Percentiles rank a stretch among this genome's conserved stretches.
phyloP scores from a whole-genome alignment of 495 filamentous ascomycete species.

The Hypoxylon cercidicola region DNA sequence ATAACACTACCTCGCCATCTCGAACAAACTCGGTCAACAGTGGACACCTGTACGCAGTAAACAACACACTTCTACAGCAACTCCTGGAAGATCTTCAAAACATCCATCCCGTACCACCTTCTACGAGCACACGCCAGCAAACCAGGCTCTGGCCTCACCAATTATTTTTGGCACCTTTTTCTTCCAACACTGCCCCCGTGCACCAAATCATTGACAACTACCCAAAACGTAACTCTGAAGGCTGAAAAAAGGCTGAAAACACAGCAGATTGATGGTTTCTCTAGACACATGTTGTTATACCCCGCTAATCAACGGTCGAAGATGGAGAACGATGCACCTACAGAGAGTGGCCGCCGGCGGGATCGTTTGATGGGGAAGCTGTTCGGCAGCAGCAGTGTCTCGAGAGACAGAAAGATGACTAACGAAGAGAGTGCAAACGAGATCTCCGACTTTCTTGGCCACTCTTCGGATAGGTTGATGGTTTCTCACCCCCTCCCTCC shows the following conservation, averaged over 20 bases:
- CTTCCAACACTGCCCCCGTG: not conserved
- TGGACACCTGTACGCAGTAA: constrained; percentile 26
- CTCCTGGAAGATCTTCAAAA: constrained; percentile 11
- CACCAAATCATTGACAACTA: constrained; percentile 6
- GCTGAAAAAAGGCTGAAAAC: constrained; percentile 14
- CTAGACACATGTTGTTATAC: constrained; percentile 32
- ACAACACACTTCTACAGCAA: constrained; percentile 24
- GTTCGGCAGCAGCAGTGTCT: constrained; percentile 46
- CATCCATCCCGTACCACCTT: constrained; percentile 4
- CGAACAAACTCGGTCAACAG: constrained; percentile 24
- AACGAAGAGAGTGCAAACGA: constrained; percentile 51
- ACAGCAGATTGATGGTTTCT: constrained; percentile 32
- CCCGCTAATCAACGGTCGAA: constrained; percentile 35
- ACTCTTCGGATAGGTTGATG: constrained; percentile 51
- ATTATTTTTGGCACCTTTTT: constrained; percentile 4
- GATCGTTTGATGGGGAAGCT: constrained; percentile 62
- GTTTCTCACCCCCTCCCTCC: constrained; percentile 51
- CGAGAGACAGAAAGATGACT: constrained; percentile 53
- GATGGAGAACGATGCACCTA: constrained; percentile 58
- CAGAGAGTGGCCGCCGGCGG: constrained; percentile 52
- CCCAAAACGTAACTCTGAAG: constrained; percentile 1
- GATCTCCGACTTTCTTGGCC: constrained; percentile 58
- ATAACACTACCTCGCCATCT: constrained; percentile 37
- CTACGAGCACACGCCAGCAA: constrained; percentile 23
- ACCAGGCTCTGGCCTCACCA: constrained; percentile 10